Conservation (phyloP, 176 grass and related monocot species). For the Bromus sterilis region DNA sequence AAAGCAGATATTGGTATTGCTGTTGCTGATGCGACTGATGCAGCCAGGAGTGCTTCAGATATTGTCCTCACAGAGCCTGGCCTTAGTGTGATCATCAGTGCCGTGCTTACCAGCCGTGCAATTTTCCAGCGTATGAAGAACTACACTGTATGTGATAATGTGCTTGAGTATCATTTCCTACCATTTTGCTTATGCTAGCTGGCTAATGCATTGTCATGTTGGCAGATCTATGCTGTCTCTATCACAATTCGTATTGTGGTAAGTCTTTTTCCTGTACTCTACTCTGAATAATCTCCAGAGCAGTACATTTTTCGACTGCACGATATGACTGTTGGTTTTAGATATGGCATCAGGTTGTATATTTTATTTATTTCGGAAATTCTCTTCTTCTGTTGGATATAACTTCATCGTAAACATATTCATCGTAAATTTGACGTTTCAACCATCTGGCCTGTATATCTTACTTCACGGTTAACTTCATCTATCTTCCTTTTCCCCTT, state of each 20-base stretch:
- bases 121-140: constrained; percentile 93
- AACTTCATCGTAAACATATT: no score
- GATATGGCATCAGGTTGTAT: neutral
- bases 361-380: neutral
- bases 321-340: neutral
- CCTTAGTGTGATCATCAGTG: constrained; percentile 77
- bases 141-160: constrained; percentile 42
- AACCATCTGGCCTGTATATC: neutral
- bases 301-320: no score
- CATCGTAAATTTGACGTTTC: neutral
- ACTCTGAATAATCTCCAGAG: neutral
- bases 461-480: neutral
- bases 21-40: constrained; percentile 78
- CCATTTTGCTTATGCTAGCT: neutral
- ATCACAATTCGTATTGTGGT: constrained; percentile 82
- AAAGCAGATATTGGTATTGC: constrained; percentile 88
- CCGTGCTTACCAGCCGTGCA: constrained; percentile 71
- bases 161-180: neutral
- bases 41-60: constrained; percentile 76
- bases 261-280: constrained; percentile 19
- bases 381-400: neutral
- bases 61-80: constrained; percentile 83
- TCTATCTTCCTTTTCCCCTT: neutral
- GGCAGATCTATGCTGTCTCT: constrained; percentile 75
- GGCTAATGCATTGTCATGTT: constrained; percentile 12